Base-by-base conservation (phyloP, 148 eudicot species). In the Persicaria tinctoria region DNA sequence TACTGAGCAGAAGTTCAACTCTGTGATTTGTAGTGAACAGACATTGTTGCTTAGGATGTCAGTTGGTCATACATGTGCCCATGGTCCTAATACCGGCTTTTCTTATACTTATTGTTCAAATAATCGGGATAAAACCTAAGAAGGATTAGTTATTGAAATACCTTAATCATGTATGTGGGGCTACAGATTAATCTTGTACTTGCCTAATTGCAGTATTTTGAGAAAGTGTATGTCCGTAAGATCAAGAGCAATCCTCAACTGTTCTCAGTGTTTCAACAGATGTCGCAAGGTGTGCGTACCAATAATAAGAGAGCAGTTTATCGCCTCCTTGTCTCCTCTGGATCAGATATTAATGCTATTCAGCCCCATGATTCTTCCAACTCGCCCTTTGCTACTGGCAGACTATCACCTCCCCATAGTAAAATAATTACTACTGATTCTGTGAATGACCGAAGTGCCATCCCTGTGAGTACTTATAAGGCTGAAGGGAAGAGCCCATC, bases 221-320 rank as follows among this genome's bases (percentile, higher is more conserved):
- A 91, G 77, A 94, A 86, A 76, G 85, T 87, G 14, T 94, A 89
- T 82, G 82, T 90, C 74, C 89, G 87, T 78, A 88, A 87, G 81
- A 82, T 78, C 49, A 84, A 80, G 76, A 87, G 85, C 76, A 84
- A 78, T 78, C 88, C 84, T 64, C 81, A 87, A 50, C 78, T 83
- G 50, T 84, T 92, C 72, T 82, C 90, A 66, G 88, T 91, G 72
- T 83, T 88, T 23, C 88, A 91, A 68, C 93, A 91, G 74, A 80
- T 94, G 77, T 88, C 91, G 90, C 96, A 91, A 78, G 83, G 95
- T 79, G 90, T 94, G 23, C 84, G 88, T 74, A 77, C 82, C 78
- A 88, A 94, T 76, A 91, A 94, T 77, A 94, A 82, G 77, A 91
- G 87, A 83, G 78, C 87, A 41, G 91, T 89, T 64, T 94, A 94